Percentiles rank a stretch among this genome's conserved stretches.
phyloP scores from a whole-genome alignment of 805 yeast genomes.

The Candida hispaniensis region DNA sequence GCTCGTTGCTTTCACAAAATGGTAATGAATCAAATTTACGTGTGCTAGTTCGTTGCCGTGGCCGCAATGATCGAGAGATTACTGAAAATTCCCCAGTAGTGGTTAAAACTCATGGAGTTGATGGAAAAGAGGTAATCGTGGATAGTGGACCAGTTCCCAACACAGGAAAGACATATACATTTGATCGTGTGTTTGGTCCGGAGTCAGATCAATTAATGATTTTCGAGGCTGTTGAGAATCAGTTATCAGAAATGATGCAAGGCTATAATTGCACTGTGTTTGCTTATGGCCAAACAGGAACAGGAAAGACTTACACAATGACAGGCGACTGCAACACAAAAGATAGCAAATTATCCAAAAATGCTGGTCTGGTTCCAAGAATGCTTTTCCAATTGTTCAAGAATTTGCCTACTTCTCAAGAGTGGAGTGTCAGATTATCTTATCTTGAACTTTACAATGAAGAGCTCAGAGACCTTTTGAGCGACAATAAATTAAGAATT shows the following conservation, averaged over 20 bases:
- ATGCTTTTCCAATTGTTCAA: constrained; percentile 43
- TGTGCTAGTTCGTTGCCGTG: constrained; percentile 54
- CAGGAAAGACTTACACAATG: constrained; percentile 86
- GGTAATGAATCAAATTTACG: constrained; percentile 23
- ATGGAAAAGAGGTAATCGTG: constrained; percentile 1
- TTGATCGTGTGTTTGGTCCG: constrained; percentile 51
- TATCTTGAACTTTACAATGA: constrained; percentile 81
- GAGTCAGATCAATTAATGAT: constrained; percentile 45
- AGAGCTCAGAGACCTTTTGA: constrained; percentile 60
- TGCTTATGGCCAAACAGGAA: constrained; percentile 92
- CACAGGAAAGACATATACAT: constrained; percentile 34
- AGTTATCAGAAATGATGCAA: constrained; percentile 49
- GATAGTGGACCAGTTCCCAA: constrained; percentile 13
- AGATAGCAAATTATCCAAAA: constrained; percentile 17
- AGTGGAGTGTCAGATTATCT: constrained; percentile 60
- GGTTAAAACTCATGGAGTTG: constrained; percentile 25
- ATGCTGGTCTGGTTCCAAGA: constrained; percentile 56
- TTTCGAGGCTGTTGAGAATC: constrained; percentile 34
- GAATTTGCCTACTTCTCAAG: constrained; percentile 34
- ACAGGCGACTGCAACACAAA: constrained; percentile 13
- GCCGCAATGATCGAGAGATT: constrained; percentile 47
- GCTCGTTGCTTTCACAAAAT: too few species aligned
- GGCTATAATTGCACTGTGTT: constrained; percentile 70
- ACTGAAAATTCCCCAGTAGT: constrained; percentile 47
- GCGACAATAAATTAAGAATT: constrained; percentile 41